Conservation (phyloP, 78 protist genomes). For the Diacronema lutheri region DNA sequence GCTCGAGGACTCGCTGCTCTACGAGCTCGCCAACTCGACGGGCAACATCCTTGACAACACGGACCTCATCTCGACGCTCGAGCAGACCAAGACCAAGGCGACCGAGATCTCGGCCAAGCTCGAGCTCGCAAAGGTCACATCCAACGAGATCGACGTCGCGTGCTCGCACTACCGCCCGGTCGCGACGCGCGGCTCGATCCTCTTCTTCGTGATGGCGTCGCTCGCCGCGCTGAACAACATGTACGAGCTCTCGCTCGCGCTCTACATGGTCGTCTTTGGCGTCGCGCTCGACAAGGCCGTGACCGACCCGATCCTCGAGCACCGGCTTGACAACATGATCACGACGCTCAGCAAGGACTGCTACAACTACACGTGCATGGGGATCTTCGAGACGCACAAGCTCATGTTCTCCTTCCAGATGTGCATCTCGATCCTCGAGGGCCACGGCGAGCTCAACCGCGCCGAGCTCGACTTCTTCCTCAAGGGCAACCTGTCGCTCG, state of each 20-base stretch:
- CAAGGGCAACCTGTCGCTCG: conserved; percentile 70
- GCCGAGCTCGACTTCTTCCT: conserved; percentile 79
- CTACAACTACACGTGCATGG: conserved; percentile 75
- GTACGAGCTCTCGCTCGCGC: conserved; percentile 85
- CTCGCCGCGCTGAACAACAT: conserved; percentile 67
- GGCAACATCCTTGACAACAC: conserved; percentile 82
- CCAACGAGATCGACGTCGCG: conserved; percentile 51
- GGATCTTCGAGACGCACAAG: conserved; percentile 82
- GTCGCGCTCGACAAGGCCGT: conserved; percentile 40
- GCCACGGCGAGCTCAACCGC: conserved; percentile 34
- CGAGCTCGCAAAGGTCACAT: conserved; percentile 55
- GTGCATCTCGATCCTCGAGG: conserved; percentile 50
- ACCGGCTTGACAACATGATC: conserved; percentile 69
- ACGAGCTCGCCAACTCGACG: conserved; percentile 63
- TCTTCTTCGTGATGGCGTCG: conserved; percentile 73
- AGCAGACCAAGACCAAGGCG: conserved; percentile 71
- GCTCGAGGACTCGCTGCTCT: conserved; percentile 84
- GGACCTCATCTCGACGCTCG: conserved; percentile 77
- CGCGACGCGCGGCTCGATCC: conserved; percentile 82
- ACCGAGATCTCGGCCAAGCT: conserved; percentile 67
- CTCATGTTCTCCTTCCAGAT: conserved; percentile 81
- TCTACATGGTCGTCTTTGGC: conserved; percentile 76
- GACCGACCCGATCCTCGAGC: conserved; percentile 21
- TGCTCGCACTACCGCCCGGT: conserved; percentile 68
- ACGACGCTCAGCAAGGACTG: conserved; percentile 61